These are phyloP conservation scores for Tetrahymena borealis DNA, from an alignment of 73 alveolate genomes.

Conservation along the genomic window DNA sequence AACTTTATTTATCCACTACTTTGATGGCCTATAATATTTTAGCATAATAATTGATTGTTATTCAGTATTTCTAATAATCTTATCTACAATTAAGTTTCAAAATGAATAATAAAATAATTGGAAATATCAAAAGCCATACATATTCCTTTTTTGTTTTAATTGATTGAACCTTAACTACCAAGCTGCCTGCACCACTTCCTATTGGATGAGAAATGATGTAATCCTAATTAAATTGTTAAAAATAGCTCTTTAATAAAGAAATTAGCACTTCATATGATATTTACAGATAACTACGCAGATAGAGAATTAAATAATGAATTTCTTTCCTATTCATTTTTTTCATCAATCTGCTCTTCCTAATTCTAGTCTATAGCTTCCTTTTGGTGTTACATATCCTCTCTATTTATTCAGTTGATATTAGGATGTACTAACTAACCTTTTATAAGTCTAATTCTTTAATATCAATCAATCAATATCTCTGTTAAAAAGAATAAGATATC, in stretches of 20 bases:
- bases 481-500: not conserved
- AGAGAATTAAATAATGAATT: not conserved
- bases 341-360: not conserved
- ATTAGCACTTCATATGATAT: not conserved
- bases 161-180: conserved; percentile 15
- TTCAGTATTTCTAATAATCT: not conserved
- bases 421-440: not conserved
- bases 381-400: not conserved
- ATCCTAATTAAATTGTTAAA: not conserved
- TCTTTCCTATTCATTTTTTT: not conserved
- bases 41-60: not conserved
- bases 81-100: not conserved
- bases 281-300: not conserved
- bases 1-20: not conserved
- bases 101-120: not conserved
- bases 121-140: not conserved
- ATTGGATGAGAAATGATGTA: conserved; percentile 26
- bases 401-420: not conserved
- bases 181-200: conserved; percentile 44
- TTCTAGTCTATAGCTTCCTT: not conserved
- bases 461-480: too few relatives aligned
- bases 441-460: too few relatives aligned
- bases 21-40: conserved; percentile 12
- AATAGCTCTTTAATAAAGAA: not conserved
- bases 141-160: conserved; percentile 5